Evolutionary conservation across 345 rosid species (phyloP).

Genomic region (Hypericum androsaemum): DNA sequence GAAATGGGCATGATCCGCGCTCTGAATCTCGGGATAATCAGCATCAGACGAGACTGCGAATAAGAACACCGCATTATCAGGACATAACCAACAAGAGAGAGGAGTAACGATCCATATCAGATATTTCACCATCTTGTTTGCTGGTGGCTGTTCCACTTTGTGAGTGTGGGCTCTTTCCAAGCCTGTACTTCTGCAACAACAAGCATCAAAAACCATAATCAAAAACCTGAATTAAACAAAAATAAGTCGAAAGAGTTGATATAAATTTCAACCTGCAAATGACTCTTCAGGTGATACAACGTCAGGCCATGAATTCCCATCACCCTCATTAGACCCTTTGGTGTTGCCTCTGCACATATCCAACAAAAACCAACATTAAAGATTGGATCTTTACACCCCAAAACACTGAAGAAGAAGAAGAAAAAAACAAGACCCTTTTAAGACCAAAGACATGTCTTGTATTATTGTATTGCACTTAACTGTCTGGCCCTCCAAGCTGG

Average conservation of each 20-base stretch:
- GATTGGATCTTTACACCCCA: background rate
- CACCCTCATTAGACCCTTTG: slow-evolving; percentile 74
- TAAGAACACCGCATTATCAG: slow-evolving; percentile 3
- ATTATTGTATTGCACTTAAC: slow-evolving; percentile 31
- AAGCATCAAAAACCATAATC: slow-evolving; percentile 4
- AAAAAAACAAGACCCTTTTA: background rate
- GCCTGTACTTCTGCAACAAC: slow-evolving; percentile 70
- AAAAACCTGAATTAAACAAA: background rate
- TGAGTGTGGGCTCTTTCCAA: slow-evolving; percentile 65
- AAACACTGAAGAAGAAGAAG: background rate
- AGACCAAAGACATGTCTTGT: background rate
- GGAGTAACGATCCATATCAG: background rate
- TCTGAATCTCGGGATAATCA: slow-evolving; percentile 40
- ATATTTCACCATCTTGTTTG: slow-evolving; percentile 27
- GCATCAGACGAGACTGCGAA: slow-evolving; percentile 14
- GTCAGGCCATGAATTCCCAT: slow-evolving; percentile 88
- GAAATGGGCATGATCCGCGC: slow-evolving; percentile 17
- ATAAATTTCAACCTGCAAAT: slow-evolving; percentile 51
- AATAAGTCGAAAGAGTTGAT: slow-evolving; percentile 6
- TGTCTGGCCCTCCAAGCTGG: slow-evolving; percentile 86
- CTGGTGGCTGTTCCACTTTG: slow-evolving; percentile 22
- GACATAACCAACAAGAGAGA: background rate
- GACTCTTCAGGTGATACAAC: slow-evolving; percentile 90
- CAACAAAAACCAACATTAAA: slow-evolving; percentile 14
- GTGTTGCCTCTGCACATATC: slow-evolving; percentile 68